These are phyloP conservation scores for Thinopyrum elongatum DNA, from an alignment of 176 grass and related monocot genomes.

Conservation along the genomic window DNA sequence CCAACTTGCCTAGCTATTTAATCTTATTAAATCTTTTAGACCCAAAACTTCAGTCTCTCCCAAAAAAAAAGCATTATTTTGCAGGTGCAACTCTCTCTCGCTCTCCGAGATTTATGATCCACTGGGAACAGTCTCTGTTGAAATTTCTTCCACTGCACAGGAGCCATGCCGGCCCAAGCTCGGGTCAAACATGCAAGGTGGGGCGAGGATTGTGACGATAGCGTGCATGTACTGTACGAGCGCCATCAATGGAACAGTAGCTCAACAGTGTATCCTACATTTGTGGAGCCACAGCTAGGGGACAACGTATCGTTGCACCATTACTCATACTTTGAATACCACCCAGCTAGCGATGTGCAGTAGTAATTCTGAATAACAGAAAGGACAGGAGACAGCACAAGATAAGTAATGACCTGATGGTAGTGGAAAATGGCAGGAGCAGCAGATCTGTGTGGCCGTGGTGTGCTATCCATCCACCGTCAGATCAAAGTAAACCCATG, in stretches of 20 bases:
- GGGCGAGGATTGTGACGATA: neutral
- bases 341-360: neutral
- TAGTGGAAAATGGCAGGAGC: conserved; percentile 18
- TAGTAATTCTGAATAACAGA: conserved; percentile 36
- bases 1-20: neutral
- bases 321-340: conserved; percentile 35
- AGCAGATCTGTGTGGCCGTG: conserved; percentile 40
- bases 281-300: conserved; percentile 24
- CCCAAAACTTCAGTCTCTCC: neutral
- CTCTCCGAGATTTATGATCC: neutral
- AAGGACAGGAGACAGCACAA: conserved; percentile 18
- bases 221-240: conserved; percentile 4
- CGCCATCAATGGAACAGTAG: conserved; percentile 17
- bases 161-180: neutral
- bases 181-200: conserved; percentile 25
- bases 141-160: neutral
- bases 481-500: conserved; percentile 6
- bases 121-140: neutral
- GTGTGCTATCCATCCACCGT: neutral
- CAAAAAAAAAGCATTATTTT: neutral
- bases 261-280: conserved; percentile 36
- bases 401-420: conserved; percentile 32
- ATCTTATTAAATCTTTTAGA: neutral
- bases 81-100: neutral
- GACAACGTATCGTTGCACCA: conserved; percentile 29